A percentile compares a stretch with the other conserved stretches of the same genome.
phyloP scores from a whole-genome alignment of 768 basidiomycete genomes.

The Hypsizygus marmoreus region DNA sequence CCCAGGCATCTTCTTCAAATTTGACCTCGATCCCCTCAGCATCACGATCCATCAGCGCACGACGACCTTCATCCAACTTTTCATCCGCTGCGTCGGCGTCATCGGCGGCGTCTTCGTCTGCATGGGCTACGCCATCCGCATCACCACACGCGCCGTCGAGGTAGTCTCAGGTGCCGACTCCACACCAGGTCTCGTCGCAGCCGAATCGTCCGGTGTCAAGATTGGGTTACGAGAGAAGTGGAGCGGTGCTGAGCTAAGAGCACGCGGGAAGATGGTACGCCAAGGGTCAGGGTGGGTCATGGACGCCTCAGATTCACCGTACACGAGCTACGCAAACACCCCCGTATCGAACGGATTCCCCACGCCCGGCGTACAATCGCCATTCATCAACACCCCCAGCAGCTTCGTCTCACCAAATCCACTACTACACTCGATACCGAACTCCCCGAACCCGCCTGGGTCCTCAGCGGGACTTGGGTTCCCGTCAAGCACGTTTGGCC shows the following conservation, averaged over 20 bases:
- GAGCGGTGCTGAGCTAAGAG: slow-evolving; percentile 63
- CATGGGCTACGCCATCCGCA: slow-evolving; percentile 72
- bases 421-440: slow-evolving; percentile 7
- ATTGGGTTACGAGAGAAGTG: slow-evolving; percentile 63
- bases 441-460: slow-evolving; percentile 10
- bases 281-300: slow-evolving; percentile 64
- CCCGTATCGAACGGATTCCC: slow-evolving; percentile 32
- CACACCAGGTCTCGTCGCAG: slow-evolving; percentile 57
- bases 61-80: slow-evolving; percentile 74
- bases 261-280: slow-evolving; percentile 55
- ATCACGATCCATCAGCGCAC: slow-evolving; percentile 89
- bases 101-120: slow-evolving; percentile 91
- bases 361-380: slow-evolving; percentile 20
- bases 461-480: slow-evolving; percentile 12
- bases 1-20: slow-evolving; percentile 98
- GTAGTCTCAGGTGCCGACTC: slow-evolving; percentile 59
- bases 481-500: slow-evolving; percentile 12
- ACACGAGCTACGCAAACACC: slow-evolving; percentile 33
- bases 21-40: slow-evolving; percentile 89
- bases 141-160: slow-evolving; percentile 65
- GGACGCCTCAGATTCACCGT: slow-evolving; percentile 44
- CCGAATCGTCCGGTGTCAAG: slow-evolving; percentile 62
- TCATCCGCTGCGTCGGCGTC: slow-evolving; percentile 89
- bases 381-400: no score
- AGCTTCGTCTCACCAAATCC: no score